Base-by-base conservation (phyloP, 2,329 filamentous ascomycete species). In the Aureobasidium zeae region DNA sequence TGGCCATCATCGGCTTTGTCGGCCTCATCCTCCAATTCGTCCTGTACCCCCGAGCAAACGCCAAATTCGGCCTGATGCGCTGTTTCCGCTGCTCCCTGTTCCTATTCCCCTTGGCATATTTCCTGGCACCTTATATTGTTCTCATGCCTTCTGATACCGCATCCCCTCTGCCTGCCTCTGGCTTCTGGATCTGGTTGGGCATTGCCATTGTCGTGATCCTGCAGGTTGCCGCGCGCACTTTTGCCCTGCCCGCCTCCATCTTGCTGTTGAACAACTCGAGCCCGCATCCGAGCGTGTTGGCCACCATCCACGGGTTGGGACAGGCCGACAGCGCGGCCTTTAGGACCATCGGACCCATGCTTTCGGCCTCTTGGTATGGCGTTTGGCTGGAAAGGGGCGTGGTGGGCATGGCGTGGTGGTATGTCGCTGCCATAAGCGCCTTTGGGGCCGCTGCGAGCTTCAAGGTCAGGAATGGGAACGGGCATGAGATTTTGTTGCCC, bases 11-110 rank as follows among this genome's bases (percentile, higher is more conserved):
- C 12, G 86, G 85, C 7, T 63, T 76, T 36, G 77, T 89, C 31
- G 86, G 86, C n/a, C 81, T 91, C 26, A 65, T 70, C 0, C 67
- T 91, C 33, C 82, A 86, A 57, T 71, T 86, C 16, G 69, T 83
- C 37, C 63, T 86, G 8, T 89, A 88, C 56, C 83, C 84, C 1
- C 63, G 64, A 21, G 64, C 86, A 13, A 83, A 83, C 34, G 66
- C 70, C 2, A 72, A 72, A 2, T 71, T 86, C 1, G 85, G 84
- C 24, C 82, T 81, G 1, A 63, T 87, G 41, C 67, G 68, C 4
- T 79, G 77, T 31, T 86, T 81, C 70, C 74, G 79, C 3, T 61
- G 72, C n/a, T 83, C 78, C 28, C 66, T 88, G 1, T 71, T 79
- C 30, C 72, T 81, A 37, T 88, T 87, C 49, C 81, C 84, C 0